Conservation (phyloP, 768 basidiomycete genomes). For the Trametopsis cervina region DNA sequence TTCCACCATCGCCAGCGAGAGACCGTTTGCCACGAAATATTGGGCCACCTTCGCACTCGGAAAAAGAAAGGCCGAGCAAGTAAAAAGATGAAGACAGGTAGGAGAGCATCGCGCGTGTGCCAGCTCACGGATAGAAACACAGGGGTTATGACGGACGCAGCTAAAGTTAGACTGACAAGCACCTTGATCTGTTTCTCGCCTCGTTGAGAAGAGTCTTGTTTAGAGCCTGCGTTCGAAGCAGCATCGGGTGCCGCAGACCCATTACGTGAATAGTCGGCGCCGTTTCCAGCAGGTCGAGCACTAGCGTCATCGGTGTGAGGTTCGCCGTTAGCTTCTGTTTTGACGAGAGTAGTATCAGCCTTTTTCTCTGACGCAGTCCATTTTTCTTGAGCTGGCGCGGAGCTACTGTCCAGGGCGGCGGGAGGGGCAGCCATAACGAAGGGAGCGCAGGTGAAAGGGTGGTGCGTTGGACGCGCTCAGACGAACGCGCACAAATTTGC, state of each 20-base stretch:
- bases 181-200: conserved; percentile 29
- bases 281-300: conserved; percentile 12
- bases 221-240: conserved; percentile 4
- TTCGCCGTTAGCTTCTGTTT: conserved; percentile 16
- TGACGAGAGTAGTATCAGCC: conserved; percentile 1
- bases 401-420: conserved; percentile 10
- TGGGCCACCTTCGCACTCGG: not conserved
- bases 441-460: conserved; percentile 2
- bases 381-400: conserved; percentile 12
- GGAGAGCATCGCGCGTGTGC: conserved; percentile 37
- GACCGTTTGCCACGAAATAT: not conserved
- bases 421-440: conserved; percentile 16
- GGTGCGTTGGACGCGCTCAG: too few relatives aligned
- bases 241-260: conserved; percentile 11
- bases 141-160: conserved; percentile 12
- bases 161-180: conserved; percentile 21
- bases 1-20: not conserved
- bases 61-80: not conserved
- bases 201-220: conserved; percentile 15
- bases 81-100: conserved; percentile 32
- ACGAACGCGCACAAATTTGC: too few relatives aligned
- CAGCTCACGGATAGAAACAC: conserved; percentile 10
- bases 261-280: conserved; percentile 14
- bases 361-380: conserved; percentile 18
- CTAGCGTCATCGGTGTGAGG: conserved; percentile 16